Percentiles rank a stretch among this genome's conserved stretches.
These are phyloP conservation scores for Xylaria arbuscula DNA, from an alignment of 2,329 filamentous ascomycete genomes.

Conservation along the genomic window DNA sequence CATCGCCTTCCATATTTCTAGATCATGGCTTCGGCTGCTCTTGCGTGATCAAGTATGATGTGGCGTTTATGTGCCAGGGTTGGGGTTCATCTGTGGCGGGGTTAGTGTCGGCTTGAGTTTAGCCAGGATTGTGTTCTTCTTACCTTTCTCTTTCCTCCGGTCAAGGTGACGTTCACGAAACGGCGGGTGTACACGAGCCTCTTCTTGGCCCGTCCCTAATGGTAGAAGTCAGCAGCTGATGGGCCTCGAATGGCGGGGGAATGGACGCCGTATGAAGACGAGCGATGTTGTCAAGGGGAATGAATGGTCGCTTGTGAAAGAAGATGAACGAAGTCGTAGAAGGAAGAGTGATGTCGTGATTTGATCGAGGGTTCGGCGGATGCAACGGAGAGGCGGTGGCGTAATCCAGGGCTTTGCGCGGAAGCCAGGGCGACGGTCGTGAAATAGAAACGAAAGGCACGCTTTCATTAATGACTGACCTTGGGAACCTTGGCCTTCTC, in stretches of 20 bases:
- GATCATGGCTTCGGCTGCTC: constrained; percentile 46
- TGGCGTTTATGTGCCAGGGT: constrained; percentile 53
- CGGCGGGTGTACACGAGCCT: constrained; percentile 87
- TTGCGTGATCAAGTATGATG: constrained; percentile 38
- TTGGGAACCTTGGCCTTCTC: constrained; percentile 1
- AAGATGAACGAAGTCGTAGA: too few species aligned
- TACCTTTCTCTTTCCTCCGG: constrained; percentile 98
- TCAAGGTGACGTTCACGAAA: constrained; percentile 98
- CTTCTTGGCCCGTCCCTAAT: constrained; percentile 87
- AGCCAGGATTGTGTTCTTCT: constrained; percentile 43
- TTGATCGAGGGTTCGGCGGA: too few species aligned
- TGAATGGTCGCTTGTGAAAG: too few species aligned
- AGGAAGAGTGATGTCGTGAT: too few species aligned
- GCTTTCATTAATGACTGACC: background rate
- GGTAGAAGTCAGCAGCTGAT: background rate
- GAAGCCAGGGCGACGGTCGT: too few species aligned
- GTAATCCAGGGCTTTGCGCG: too few species aligned
- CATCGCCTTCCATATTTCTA: constrained; percentile 46
- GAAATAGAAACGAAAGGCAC: background rate
- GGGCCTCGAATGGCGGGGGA: too few species aligned
- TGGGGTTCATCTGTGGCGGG: constrained; percentile 55
- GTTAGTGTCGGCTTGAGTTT: constrained; percentile 33
- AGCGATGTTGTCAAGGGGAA: background rate
- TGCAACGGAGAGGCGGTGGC: too few species aligned
- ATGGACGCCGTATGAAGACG: background rate